These are phyloP conservation scores for Phytophthora pistaciae DNA, from an alignment of 352 stramenopile species.

Conservation along the genomic window DNA sequence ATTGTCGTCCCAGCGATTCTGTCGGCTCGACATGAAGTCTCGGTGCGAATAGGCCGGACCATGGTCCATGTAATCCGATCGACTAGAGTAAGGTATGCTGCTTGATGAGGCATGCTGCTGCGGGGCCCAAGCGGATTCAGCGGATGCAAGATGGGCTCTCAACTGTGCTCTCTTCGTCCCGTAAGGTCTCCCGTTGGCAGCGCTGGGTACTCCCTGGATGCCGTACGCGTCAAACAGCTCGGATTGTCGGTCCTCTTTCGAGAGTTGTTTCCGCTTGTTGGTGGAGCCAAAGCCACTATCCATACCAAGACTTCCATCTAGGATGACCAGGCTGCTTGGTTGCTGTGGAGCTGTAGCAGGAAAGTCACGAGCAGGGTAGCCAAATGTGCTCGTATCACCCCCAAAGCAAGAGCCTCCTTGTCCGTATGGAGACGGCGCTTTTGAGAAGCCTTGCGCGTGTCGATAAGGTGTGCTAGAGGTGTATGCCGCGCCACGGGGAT, in stretches of 20 bases:
- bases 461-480: slow-evolving; percentile 15
- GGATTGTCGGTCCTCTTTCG: slow-evolving; percentile 63
- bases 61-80: slow-evolving; percentile 32
- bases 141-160: slow-evolving; percentile 57
- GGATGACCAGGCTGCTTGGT: slow-evolving; percentile 55
- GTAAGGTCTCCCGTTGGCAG: slow-evolving; percentile 18
- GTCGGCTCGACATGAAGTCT: slow-evolving; percentile 10
- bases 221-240: slow-evolving; percentile 78
- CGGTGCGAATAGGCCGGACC: slow-evolving; percentile 16
- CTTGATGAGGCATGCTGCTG: slow-evolving; percentile 29
- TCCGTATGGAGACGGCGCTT: slow-evolving; percentile 54
- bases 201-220: slow-evolving; percentile 27
- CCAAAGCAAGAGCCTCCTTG: slow-evolving; percentile 46
- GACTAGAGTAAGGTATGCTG: slow-evolving; percentile 42
- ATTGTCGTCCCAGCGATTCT: slow-evolving; percentile 22
- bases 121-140: slow-evolving; percentile 46
- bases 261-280: slow-evolving; percentile 42
- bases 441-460: slow-evolving; percentile 38
- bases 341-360: slow-evolving; percentile 27
- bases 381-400: slow-evolving; percentile 41
- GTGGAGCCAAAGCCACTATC: slow-evolving; percentile 14
- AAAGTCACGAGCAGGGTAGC: slow-evolving; percentile 20
- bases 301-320: slow-evolving; percentile 37
- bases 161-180: slow-evolving; percentile 72
- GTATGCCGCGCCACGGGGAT: slow-evolving; percentile 22